Percentiles rank a stretch among this genome's conserved stretches.
Conservation (phyloP, 1,139 yeast genomes). For the Geotrichum reessii region DNA sequence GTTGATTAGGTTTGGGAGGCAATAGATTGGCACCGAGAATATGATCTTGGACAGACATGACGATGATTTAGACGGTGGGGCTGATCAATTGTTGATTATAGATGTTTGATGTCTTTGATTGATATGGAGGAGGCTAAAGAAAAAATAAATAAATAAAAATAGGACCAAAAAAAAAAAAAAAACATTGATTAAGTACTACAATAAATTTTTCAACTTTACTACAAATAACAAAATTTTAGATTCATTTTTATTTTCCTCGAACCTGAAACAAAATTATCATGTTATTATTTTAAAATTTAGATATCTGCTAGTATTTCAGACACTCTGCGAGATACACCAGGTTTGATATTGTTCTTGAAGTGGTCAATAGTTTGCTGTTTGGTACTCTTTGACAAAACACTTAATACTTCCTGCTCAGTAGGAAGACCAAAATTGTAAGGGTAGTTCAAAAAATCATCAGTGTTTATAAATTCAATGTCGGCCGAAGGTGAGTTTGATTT, state of each 20-base stretch:
- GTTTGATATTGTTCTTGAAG: slow-evolving; percentile 54
- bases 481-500: slow-evolving; percentile 26
- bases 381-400: slow-evolving; percentile 54
- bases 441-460: slow-evolving; percentile 54
- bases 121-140: neutral
- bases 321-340: slow-evolving; percentile 59
- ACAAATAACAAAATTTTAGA: neutral
- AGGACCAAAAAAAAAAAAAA: neutral
- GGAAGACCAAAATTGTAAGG: slow-evolving; percentile 84
- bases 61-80: neutral
- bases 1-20: slow-evolving; percentile 27
- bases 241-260: too few species aligned
- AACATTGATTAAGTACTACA: neutral
- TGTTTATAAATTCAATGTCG: slow-evolving; percentile 41
- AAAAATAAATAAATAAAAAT: neutral
- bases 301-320: slow-evolving; percentile 47
- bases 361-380: slow-evolving; percentile 57
- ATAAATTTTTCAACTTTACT: neutral
- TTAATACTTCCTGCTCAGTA: slow-evolving; percentile 46
- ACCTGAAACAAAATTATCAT: slow-evolving; percentile 41
- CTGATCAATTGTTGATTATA: neutral
- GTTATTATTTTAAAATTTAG: slow-evolving; percentile 41
- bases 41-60: slow-evolving; percentile 17
- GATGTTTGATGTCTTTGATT: neutral
- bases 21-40: slow-evolving; percentile 7